Conservation (phyloP, 73 alveolate genomes). For the Paramecium pentaurelia region DNA sequence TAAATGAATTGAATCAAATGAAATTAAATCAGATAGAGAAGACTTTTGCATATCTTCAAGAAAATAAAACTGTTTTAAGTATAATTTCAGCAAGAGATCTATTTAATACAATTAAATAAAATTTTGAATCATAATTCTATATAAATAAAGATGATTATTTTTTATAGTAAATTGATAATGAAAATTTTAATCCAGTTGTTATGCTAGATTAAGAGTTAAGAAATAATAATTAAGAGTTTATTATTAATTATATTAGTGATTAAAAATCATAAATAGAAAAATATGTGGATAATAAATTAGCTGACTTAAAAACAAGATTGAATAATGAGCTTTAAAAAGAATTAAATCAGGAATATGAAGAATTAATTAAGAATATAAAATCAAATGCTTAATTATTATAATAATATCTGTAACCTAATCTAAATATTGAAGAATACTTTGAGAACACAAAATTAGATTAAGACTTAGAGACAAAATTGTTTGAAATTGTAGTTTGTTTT, state of each 20-base stretch:
- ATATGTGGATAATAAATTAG: not conserved
- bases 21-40: not conserved
- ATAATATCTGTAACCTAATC: not conserved
- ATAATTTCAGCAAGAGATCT: not conserved
- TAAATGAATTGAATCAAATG: not conserved
- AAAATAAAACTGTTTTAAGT: not conserved
- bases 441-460: not conserved
- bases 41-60: not conserved
- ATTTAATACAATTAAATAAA: not conserved
- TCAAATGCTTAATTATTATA: not conserved
- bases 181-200: not conserved
- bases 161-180: not conserved
- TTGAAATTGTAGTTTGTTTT: not conserved
- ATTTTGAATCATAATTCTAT: not conserved
- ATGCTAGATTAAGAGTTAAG: not conserved
- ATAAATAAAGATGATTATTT: too few relatives aligned
- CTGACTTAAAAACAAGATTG: not conserved
- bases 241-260: not conserved
- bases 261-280: not conserved
- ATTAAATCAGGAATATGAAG: not conserved
- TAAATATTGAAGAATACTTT: not conserved
- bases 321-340: not conserved
- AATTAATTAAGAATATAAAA: not conserved
- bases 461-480: not conserved
- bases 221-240: not conserved